Evolutionary conservation across 2,329 filamentous ascomycete species (phyloP).

Genomic region (Fusarium sublunatum): DNA sequence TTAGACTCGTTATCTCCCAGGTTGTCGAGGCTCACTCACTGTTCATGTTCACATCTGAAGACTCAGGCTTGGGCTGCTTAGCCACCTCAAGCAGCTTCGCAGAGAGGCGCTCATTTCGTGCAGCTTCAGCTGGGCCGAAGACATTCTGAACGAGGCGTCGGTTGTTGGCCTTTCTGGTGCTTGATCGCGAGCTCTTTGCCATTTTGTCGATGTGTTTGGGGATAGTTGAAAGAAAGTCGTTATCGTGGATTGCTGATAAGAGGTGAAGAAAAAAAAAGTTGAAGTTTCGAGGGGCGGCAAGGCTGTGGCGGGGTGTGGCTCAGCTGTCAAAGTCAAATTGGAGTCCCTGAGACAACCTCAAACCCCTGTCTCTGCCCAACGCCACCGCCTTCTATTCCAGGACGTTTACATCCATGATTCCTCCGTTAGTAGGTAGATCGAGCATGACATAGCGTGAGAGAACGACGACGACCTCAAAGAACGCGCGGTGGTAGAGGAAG

Average conservation of each 20-base stretch:
- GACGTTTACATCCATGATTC: conserved; percentile 17
- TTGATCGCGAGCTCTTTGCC: conserved; percentile 89
- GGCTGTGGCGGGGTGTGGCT: conserved; percentile 38
- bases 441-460: conserved; percentile 45
- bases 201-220: conserved; percentile 62
- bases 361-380: conserved; percentile 29
- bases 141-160: conserved; percentile 81
- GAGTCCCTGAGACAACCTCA: neutral
- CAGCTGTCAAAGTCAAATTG: neutral
- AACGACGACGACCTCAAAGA: conserved; percentile 21
- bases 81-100: conserved; percentile 87
- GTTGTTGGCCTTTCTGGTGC: conserved; percentile 84
- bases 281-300: conserved; percentile 19
- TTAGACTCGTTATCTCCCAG: conserved; percentile 10
- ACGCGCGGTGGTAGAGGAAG: conserved; percentile 33
- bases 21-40: conserved; percentile 41
- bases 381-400: conserved; percentile 42
- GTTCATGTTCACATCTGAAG: conserved; percentile 63
- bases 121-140: conserved; percentile 84
- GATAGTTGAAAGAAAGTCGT: conserved; percentile 22
- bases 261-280: conserved; percentile 42
- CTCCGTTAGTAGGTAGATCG: conserved; percentile 6
- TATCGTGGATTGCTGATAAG: conserved; percentile 37
- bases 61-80: conserved; percentile 76
- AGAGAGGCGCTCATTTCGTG: conserved; percentile 83